Percentiles rank a stretch among this genome's conserved stretches.
These are phyloP conservation scores for Monosporascus sp. DNA, from an alignment of 2,329 filamentous ascomycete species.

Conservation along the genomic window DNA sequence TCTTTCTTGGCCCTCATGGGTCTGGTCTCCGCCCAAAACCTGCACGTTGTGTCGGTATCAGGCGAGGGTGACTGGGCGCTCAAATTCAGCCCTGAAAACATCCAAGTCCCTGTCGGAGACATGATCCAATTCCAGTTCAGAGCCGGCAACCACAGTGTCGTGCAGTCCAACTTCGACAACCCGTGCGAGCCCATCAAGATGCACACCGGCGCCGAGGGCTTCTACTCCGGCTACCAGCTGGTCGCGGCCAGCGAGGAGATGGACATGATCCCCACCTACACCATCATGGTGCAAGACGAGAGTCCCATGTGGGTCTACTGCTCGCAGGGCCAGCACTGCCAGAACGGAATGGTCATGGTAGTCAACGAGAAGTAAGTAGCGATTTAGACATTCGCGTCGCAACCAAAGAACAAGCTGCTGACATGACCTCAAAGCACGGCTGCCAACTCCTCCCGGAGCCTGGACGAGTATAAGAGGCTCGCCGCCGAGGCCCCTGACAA, in stretches of 20 bases:
- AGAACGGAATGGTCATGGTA: constrained; percentile 69
- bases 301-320: constrained; percentile 78
- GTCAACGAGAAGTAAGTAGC: constrained; percentile 64
- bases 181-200: constrained; percentile 60
- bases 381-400: background rate
- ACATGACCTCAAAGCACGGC: constrained; percentile 30
- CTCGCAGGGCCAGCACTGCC: constrained; percentile 68
- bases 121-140: constrained; percentile 64
- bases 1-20: constrained; percentile 42
- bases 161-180: constrained; percentile 67
- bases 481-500: constrained; percentile 29
- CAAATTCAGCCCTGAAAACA: constrained; percentile 59
- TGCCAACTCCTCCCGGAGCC: constrained; percentile 46
- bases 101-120: constrained; percentile 57
- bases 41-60: constrained; percentile 60
- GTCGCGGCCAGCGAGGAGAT: constrained; percentile 46
- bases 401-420: constrained; percentile 5
- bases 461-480: constrained; percentile 41
- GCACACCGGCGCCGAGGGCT: constrained; percentile 47
- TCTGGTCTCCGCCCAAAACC: constrained; percentile 32
- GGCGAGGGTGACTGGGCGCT: constrained; percentile 49
- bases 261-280: constrained; percentile 60
- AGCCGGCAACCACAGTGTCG: constrained; percentile 70
- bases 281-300: constrained; percentile 61
- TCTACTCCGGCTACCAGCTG: constrained; percentile 63